Percentiles rank a stretch among this genome's conserved stretches.
These are phyloP conservation scores for Mycena albidolilacea DNA, from an alignment of 768 basidiomycete genomes.

Conservation along the genomic window DNA sequence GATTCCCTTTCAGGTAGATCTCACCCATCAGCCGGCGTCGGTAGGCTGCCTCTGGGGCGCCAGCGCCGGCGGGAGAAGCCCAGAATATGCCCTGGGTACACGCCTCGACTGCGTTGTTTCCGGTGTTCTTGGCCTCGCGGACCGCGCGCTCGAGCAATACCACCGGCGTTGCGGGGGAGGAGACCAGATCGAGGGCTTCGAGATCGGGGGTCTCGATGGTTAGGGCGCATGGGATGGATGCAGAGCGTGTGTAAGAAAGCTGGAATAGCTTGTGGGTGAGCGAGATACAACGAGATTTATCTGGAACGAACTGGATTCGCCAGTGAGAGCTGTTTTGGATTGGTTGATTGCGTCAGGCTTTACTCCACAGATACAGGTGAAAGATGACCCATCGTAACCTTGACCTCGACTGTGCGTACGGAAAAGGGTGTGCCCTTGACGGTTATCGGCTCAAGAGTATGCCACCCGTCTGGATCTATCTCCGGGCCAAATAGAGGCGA, in stretches of 20 bases:
- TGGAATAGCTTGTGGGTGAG: background rate
- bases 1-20: slow-evolving; percentile 26
- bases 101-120: background rate
- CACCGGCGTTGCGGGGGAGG: slow-evolving; percentile 16
- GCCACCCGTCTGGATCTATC: slow-evolving; percentile 33
- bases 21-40: slow-evolving; percentile 33
- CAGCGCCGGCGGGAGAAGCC: slow-evolving; percentile 24
- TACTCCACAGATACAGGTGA: too few species aligned
- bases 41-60: background rate
- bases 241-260: slow-evolving; percentile 30
- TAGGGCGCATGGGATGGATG: slow-evolving; percentile 29
- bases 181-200: slow-evolving; percentile 28
- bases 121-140: background rate
- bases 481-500: slow-evolving; percentile 29
- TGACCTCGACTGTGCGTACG: slow-evolving; percentile 26
- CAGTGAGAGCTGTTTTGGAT: slow-evolving; percentile 23
- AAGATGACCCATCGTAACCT: slow-evolving; percentile 4
- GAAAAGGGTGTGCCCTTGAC: slow-evolving; percentile 29
- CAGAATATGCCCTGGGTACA: slow-evolving; percentile 33
- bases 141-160: slow-evolving; percentile 29
- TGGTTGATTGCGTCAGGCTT: background rate
- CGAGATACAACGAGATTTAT: background rate
- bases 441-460: slow-evolving; percentile 2
- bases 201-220: slow-evolving; percentile 17
- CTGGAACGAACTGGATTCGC: slow-evolving; percentile 28